Evolutionary conservation across 2,329 filamentous ascomycete genomes (phyloP).

Genomic region (Cryphonectria naterciae): DNA sequence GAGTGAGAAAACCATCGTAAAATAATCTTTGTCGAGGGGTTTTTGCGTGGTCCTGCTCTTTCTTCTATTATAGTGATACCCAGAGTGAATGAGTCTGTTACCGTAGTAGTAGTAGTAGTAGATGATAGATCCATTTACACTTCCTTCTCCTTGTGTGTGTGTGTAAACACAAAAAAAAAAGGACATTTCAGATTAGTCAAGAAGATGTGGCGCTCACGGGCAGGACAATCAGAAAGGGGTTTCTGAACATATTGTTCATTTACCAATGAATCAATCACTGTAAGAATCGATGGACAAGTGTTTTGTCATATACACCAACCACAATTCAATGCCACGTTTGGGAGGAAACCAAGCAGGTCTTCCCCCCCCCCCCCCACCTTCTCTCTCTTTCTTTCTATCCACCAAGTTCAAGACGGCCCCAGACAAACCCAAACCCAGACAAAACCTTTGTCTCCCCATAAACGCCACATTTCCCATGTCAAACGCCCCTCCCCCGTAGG

Average conservation of each 20-base stretch:
- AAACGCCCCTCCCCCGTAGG: background rate
- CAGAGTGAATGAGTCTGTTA: background rate
- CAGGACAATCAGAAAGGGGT: background rate
- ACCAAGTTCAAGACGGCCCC: background rate
- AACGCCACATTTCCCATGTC: conserved; percentile 7
- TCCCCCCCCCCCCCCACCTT: background rate
- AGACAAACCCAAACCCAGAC: background rate
- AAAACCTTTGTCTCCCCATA: background rate
- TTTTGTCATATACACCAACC: background rate
- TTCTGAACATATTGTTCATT: background rate
- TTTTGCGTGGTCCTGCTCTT: background rate
- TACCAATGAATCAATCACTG: background rate
- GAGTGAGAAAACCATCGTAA: background rate
- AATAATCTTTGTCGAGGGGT: background rate
- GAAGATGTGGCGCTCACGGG: background rate
- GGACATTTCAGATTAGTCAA: background rate
- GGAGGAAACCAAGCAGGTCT: background rate
- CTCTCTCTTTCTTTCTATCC: background rate
- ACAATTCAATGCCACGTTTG: background rate
- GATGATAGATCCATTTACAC: background rate
- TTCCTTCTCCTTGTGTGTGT: background rate
- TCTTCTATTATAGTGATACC: conserved; percentile 1
- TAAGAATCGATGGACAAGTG: background rate
- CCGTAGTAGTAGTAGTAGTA: background rate
- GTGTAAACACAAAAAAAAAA: background rate